These are phyloP conservation scores for Hanseniaspora meyeri DNA, from an alignment of 805 yeast genomes.

Conservation along the genomic window DNA sequence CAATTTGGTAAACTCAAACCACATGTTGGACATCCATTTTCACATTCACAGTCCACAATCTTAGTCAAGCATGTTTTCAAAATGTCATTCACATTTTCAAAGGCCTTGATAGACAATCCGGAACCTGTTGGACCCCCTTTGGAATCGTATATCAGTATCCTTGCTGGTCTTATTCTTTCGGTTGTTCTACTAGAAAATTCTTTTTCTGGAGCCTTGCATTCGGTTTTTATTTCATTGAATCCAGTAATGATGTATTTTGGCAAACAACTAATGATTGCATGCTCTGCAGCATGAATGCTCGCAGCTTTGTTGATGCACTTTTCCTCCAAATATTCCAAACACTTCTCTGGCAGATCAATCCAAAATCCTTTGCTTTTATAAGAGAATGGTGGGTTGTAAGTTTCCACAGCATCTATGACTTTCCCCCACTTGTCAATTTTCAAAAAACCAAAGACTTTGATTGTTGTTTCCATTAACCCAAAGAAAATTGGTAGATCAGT, in stretches of 20 bases:
- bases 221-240: slow-evolving; percentile 71
- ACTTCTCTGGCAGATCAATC: slow-evolving; percentile 70
- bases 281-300: slow-evolving; percentile 95
- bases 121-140: slow-evolving; percentile 71
- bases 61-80: slow-evolving; percentile 47
- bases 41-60: slow-evolving; percentile 54
- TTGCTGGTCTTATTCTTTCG: slow-evolving; percentile 66
- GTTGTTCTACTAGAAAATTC: slow-evolving; percentile 75
- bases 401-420: slow-evolving; percentile 88
- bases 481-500: slow-evolving; percentile 53
- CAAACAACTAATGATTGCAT: slow-evolving; percentile 66
- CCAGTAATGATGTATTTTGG: slow-evolving; percentile 66
- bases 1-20: slow-evolving; percentile 66
- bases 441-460: slow-evolving; percentile 82
- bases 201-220: slow-evolving; percentile 95
- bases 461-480: slow-evolving; percentile 63
- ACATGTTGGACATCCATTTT: slow-evolving; percentile 65
- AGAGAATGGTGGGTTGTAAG: slow-evolving; percentile 70
- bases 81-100: slow-evolving; percentile 61
- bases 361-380: slow-evolving; percentile 71
- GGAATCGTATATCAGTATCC: slow-evolving; percentile 72
- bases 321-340: slow-evolving; percentile 42
- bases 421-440: slow-evolving; percentile 65
- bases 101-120: slow-evolving; percentile 69
- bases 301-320: slow-evolving; percentile 67